phyloP scores from a whole-genome alignment of 768 basidiomycete species.

The Boletus coccyginus region DNA sequence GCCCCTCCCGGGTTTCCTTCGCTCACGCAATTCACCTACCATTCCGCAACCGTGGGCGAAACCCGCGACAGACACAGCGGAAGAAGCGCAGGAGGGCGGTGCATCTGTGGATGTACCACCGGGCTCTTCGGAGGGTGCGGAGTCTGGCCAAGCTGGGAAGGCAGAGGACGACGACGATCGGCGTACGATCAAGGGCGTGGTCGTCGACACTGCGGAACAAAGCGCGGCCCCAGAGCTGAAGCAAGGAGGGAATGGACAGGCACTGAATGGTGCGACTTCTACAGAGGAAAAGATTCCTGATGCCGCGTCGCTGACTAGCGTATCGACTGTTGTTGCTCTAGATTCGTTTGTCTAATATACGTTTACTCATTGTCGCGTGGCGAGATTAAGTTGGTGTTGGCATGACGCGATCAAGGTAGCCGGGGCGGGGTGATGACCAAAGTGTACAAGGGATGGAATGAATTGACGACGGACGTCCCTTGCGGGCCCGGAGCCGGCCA shows the following conservation, averaged over 20 bases:
- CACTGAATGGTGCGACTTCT: slow-evolving; percentile 6
- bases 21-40: slow-evolving; percentile 56
- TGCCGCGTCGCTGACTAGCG: slow-evolving; percentile 6
- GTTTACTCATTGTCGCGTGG: slow-evolving; percentile 5
- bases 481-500: slow-evolving; percentile 12
- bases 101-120: slow-evolving; percentile 3
- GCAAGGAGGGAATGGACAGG: slow-evolving; percentile 7
- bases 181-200: slow-evolving; percentile 35
- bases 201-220: slow-evolving; percentile 17
- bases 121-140: slow-evolving; percentile 7
- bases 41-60: slow-evolving; percentile 25
- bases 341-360: slow-evolving; percentile 21
- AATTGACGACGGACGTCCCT: slow-evolving; percentile 19
- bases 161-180: slow-evolving; percentile 43
- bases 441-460: slow-evolving; percentile 19
- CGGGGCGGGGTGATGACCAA: slow-evolving; percentile 19
- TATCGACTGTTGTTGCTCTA: slow-evolving; percentile 19
- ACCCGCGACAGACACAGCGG: slow-evolving; percentile 18
- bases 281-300: slow-evolving; percentile 23
- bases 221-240: slow-evolving; percentile 11
- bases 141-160: slow-evolving; percentile 6
- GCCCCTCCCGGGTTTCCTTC: slow-evolving; percentile 62
- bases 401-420: slow-evolving; percentile 7
- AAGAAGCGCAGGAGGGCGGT: slow-evolving; percentile 21
- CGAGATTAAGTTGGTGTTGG: slow-evolving; percentile 11